Base-by-base conservation (phyloP, 179 eudicot species). In the Amaranthus tricolor region DNA sequence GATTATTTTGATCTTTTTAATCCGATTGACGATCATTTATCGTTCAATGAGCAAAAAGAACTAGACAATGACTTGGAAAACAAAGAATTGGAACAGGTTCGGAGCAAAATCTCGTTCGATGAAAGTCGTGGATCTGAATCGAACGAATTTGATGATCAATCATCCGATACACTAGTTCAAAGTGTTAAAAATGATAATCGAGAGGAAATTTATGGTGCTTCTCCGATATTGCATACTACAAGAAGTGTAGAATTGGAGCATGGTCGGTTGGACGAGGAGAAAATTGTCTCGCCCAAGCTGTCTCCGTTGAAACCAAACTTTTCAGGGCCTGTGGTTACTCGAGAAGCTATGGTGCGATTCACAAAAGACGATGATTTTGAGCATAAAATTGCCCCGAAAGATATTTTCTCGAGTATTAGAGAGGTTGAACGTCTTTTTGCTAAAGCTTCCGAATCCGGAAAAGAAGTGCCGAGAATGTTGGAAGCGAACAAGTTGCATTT, bases 401-500 rank as follows among this genome's bases (percentile, higher is more conserved):
- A 90, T 80, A 85, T 92, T 62, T 75, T 92, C 72, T 81, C 82
- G 7, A 87, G 93, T 77, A 85, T 94, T 82, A 90, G 87, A 77
- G 95, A 90, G 57, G 88, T 92, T 78, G 98, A 94, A 67, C 64
- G 66, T 73, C 90, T 92, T 13, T 94, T 94, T 80, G 59, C 48
- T 45, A 92, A 87, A 81, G 98, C 98, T 77, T 89, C 97, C 64
- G 96, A 92, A 19, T 82, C 97, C 50, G 98, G 98, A 68, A 88
- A 70, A 86, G 93, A 92, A 85, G 95, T 94, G 73, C 98, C 98
- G 0, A 82, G 90, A 80, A 94, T 92, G 98, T 88, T 94, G 66
- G 98, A 94, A 81, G 98, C 98, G 56, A 94, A 92, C 82, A 94
- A 92, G 81, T 78, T 92, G 71, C 98, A 94, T 84, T 94, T 88